These are phyloP conservation scores for Fusarium redolens DNA, from an alignment of 2,329 filamentous ascomycete genomes.

Conservation along the genomic window DNA sequence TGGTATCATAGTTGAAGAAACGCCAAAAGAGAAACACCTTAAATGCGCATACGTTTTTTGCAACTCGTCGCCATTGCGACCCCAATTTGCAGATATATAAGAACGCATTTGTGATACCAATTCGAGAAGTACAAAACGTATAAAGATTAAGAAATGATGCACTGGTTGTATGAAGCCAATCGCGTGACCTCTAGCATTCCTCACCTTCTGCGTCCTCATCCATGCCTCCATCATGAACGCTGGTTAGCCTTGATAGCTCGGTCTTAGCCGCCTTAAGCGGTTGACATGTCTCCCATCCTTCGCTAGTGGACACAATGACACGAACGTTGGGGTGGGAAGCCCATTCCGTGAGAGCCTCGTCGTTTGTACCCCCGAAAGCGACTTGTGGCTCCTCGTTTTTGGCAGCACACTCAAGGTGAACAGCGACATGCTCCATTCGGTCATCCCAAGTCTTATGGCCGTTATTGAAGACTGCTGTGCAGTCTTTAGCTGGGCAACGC, in stretches of 20 bases:
- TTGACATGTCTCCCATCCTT: slow-evolving; percentile 51
- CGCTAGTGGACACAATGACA: slow-evolving; percentile 47
- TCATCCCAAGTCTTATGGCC: slow-evolving; percentile 79
- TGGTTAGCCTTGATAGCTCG: slow-evolving; percentile 17
- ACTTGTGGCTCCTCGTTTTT: slow-evolving; percentile 44
- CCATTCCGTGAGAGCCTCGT: slow-evolving; percentile 56
- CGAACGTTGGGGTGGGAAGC: slow-evolving; percentile 51
- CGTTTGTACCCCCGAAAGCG: slow-evolving; percentile 53
- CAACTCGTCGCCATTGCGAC: not conserved
- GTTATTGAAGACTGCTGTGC: slow-evolving; percentile 66
- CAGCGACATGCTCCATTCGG: slow-evolving; percentile 87
- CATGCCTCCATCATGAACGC: not conserved
- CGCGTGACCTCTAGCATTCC: slow-evolving; percentile 22
- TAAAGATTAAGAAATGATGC: not conserved
- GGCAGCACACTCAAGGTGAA: slow-evolving; percentile 73
- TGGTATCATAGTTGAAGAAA: slow-evolving; percentile 23
- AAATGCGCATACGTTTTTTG: not conserved
- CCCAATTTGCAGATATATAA: not conserved
- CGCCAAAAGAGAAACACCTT: not conserved
- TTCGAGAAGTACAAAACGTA: not conserved
- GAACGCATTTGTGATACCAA: not conserved
- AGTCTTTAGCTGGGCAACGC: slow-evolving; percentile 71
- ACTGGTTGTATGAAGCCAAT: not conserved
- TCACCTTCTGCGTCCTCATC: slow-evolving; percentile 48
- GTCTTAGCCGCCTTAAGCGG: slow-evolving; percentile 41